Percentiles rank a stretch among this genome's conserved stretches.
These are phyloP conservation scores for Scleromitrula shiraiana DNA, from an alignment of 2,329 filamentous ascomycete species.

Conservation along the genomic window DNA sequence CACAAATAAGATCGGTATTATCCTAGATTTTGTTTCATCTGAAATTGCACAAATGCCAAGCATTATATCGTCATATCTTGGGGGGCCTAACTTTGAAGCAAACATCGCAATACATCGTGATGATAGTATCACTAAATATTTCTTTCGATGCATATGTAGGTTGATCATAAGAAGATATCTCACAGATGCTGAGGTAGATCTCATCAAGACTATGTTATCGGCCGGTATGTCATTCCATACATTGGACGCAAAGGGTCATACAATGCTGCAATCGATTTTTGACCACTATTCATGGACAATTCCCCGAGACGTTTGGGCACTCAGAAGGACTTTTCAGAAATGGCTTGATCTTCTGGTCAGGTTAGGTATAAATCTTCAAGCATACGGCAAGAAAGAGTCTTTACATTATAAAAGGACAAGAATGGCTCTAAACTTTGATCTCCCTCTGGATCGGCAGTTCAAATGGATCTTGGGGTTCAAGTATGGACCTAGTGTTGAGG, in stretches of 20 bases:
- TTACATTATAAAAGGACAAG: background rate
- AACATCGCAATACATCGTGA: background rate
- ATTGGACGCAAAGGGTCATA: background rate
- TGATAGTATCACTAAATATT: background rate
- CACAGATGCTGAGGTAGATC: background rate
- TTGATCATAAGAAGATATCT: too few relatives aligned
- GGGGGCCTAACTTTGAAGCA: background rate
- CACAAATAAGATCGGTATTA: background rate
- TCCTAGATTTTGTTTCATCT: background rate
- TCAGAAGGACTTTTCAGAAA: background rate
- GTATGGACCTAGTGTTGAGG: constrained; percentile 7
- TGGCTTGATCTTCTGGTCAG: background rate
- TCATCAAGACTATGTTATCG: too few relatives aligned
- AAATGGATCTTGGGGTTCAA: background rate
- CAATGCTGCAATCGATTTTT: background rate
- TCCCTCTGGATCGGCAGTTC: too few relatives aligned
- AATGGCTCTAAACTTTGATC: too few relatives aligned
- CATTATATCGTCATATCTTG: background rate
- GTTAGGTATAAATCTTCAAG: constrained; percentile 1
- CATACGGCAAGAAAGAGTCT: constrained; percentile 4
- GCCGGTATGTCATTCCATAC: too few relatives aligned
- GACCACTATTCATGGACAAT: background rate
- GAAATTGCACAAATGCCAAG: background rate
- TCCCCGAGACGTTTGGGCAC: too few relatives aligned
- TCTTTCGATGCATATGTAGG: background rate